Evolutionary conservation across 805 yeast species (phyloP).

Genomic region (Citeromyces matritensis): DNA sequence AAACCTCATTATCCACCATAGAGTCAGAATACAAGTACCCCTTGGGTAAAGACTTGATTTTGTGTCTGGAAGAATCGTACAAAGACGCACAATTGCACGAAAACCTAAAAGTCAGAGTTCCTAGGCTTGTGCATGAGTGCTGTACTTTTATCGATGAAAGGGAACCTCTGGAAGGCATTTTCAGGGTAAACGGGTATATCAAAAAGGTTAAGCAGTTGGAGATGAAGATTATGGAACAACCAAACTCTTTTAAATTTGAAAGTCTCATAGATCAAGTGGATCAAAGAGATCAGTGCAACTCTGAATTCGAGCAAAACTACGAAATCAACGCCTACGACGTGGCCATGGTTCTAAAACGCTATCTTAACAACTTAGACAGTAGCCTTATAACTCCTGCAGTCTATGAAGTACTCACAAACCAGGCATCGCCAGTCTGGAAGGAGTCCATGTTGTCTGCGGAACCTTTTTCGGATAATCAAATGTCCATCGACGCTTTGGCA

Average conservation of each 20-base stretch:
- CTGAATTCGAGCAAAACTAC: constrained; percentile 3
- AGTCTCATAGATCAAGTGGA: constrained; percentile 6
- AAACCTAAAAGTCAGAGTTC: constrained; percentile 9
- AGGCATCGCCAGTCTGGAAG: background rate
- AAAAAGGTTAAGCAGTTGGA: constrained; percentile 16
- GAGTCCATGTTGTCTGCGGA: too few species aligned
- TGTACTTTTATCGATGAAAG: constrained; percentile 10
- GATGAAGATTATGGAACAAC: constrained; percentile 7
- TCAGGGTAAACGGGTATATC: constrained; percentile 19
- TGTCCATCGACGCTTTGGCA: background rate
- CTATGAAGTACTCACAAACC: constrained; percentile 6
- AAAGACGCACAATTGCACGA: too few species aligned
- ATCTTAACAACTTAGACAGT: constrained; percentile 14
- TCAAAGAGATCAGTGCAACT: constrained; percentile 7
- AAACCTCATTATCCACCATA: too few species aligned
- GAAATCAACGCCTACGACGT: constrained; percentile 15
- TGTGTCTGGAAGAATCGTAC: too few species aligned
- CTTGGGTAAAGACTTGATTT: too few species aligned
- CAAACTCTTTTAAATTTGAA: background rate
- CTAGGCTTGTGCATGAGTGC: constrained; percentile 15
- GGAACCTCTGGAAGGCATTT: constrained; percentile 17
- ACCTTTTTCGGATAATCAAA: background rate
- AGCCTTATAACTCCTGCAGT: constrained; percentile 13
- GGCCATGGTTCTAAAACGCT: constrained; percentile 19
- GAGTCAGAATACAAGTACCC: too few species aligned